These are phyloP conservation scores for Truncatella angustata DNA, from an alignment of 2,329 filamentous ascomycete genomes.

Conservation along the genomic window DNA sequence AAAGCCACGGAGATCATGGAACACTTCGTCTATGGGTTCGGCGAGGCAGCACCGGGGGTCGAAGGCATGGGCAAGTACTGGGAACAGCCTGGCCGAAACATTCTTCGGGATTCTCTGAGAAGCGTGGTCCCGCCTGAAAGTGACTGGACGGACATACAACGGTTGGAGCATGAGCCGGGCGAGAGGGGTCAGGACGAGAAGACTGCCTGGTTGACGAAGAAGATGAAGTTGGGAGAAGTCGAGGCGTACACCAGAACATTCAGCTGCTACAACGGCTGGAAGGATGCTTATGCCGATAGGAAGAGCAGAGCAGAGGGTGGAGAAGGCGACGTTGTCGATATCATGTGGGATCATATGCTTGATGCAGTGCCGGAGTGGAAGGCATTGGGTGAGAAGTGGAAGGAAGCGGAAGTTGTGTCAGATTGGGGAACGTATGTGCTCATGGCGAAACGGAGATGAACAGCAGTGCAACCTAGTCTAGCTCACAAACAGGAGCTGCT, in stretches of 20 bases:
- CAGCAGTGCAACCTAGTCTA: no score
- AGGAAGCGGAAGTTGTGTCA: conserved; percentile 51
- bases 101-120: conserved; percentile 50
- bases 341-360: conserved; percentile 58
- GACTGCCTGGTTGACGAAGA: conserved; percentile 50
- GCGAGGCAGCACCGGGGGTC: conserved; percentile 40
- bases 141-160: conserved; percentile 51
- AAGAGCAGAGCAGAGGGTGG: conserved; percentile 53
- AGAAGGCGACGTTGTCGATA: conserved; percentile 59
- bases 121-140: conserved; percentile 48
- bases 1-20: conserved; percentile 52
- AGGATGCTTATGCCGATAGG: conserved; percentile 49
- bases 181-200: conserved; percentile 34
- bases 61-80: conserved; percentile 57
- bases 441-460: conserved; percentile 47
- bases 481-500: no score
- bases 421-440: conserved; percentile 63
- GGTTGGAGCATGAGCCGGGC: conserved; percentile 58
- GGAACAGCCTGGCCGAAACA: conserved; percentile 58
- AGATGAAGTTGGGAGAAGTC: conserved; percentile 53
- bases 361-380: conserved; percentile 53
- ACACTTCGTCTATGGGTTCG: conserved; percentile 52
- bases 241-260: conserved; percentile 63
- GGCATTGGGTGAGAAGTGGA: conserved; percentile 46
- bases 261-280: conserved; percentile 59